These are phyloP conservation scores for Begonia fuchsioides DNA, from an alignment of 306 rosid genomes.

Conservation along the genomic window DNA sequence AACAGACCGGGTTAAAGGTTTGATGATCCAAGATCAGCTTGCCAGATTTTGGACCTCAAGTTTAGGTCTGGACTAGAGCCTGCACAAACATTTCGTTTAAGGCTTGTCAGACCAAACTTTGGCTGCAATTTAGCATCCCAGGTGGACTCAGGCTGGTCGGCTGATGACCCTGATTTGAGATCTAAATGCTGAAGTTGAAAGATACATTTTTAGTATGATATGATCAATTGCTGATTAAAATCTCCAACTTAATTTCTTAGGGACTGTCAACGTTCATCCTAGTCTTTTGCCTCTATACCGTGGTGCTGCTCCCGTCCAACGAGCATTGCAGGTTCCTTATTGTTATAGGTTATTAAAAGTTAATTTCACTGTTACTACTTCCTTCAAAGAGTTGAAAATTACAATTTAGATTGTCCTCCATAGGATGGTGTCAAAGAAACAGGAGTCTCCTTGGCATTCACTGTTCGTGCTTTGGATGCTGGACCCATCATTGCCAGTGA, in stretches of 20 bases:
- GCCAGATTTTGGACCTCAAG: no score
- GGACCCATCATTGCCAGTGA: constrained; percentile 73
- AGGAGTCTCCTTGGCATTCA: constrained; percentile 83
- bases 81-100: no score
- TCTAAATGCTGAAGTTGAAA: no score
- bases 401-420: constrained; percentile 2
- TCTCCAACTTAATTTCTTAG: constrained; percentile 23
- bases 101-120: no score
- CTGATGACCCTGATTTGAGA: no score
- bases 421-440: constrained; percentile 85
- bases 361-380: not conserved
- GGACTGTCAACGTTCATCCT: constrained; percentile 90
- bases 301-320: constrained; percentile 95
- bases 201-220: no score
- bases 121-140: no score
- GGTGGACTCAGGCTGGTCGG: no score
- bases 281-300: constrained; percentile 76
- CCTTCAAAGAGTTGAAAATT: not conserved
- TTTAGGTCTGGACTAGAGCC: no score
- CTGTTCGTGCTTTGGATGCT: constrained; percentile 82
- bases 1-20: no score
- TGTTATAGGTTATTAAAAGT: not conserved
- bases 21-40: no score
- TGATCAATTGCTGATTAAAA: not conserved
- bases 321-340: constrained; percentile 67